These are phyloP conservation scores for Coemansia sp. DNA, from an alignment of 192 early-diverging fungal genomes.

Conservation along the genomic window DNA sequence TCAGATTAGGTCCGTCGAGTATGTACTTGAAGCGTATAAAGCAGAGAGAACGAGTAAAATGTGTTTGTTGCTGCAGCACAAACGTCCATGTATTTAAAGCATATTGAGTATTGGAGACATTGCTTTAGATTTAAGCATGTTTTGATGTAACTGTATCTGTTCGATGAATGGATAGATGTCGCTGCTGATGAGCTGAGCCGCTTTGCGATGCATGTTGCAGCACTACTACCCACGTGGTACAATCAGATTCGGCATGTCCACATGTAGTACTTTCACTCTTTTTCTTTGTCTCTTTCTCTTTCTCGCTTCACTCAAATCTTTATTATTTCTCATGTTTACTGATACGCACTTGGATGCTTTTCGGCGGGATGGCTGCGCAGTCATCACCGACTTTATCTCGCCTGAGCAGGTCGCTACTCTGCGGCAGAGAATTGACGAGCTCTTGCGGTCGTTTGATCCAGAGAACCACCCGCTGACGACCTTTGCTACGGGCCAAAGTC, in stretches of 20 bases:
- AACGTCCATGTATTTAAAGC: neutral
- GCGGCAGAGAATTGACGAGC: constrained; percentile 35
- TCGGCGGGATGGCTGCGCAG: constrained; percentile 35
- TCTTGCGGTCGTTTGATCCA: constrained; percentile 70
- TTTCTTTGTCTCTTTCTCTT: neutral
- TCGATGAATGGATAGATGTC: constrained; percentile 2
- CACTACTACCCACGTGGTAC: neutral
- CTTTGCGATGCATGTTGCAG: neutral
- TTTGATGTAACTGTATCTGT: neutral
- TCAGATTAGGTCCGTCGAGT: neutral
- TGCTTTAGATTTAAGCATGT: neutral
- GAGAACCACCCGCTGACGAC: constrained; percentile 74
- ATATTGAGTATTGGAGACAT: neutral
- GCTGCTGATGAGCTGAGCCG: neutral
- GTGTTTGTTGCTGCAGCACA: neutral
- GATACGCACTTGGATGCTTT: constrained; percentile 18
- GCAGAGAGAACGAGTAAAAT: neutral
- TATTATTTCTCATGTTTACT: constrained; percentile 5
- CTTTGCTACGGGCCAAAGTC: constrained; percentile 68
- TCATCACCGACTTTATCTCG: constrained; percentile 28
- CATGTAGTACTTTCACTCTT: neutral
- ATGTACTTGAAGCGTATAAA: neutral
- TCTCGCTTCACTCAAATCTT: neutral
- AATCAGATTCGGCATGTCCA: neutral
- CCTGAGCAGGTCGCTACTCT: constrained; percentile 15